Evolutionary conservation across 306 rosid genomes (phyloP), one percentile per base, ranked within the genome.

Genomic region (Trichosanthes cucumerina): DNA sequence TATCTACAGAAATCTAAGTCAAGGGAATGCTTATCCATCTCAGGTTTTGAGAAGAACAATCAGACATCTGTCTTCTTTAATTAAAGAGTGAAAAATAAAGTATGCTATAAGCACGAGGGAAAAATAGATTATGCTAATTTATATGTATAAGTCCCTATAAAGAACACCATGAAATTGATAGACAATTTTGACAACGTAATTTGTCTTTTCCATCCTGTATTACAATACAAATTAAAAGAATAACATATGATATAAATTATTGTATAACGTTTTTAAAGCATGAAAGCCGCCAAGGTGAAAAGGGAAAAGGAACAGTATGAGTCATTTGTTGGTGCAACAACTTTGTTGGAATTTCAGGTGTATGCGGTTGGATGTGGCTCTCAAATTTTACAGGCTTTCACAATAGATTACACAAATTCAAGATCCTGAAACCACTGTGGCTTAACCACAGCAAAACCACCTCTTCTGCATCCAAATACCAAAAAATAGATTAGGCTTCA

Each of bases 381-480:
- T n/a, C 31, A 62, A n/a, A 31, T 46, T 23, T 59, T 15, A 62
- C 10, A 9, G 34, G 33, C 79, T 74, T 73, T 26, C 60, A 26
- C 36, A 66, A 58, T 28, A 50, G 12, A 58, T 24, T 39, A 43
- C 15, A 39, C 23, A 57, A 58, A 44, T 43, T 80, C 76, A 60
- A 81, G 71, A 46, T 69, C 33, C 69, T 31, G 75, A 10, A 60
- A 81, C 81, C 59, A 64, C 39, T 19, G 28, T 65, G 19, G n/a
- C 59, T 23, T 86, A 85, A 49, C 91, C 91, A 83, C 96, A 91
- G 91, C 96, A 91, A 85, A 93, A 87, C 97, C 98, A 93, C 79
- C 76, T 91, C 70, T 57, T 86, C 98, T 90, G 96, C 91, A 87
- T 78, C 81, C 54, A 82, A 70, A 80, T 58, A 80, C 24, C 54